Evolutionary conservation across 192 early-diverging fungal species (phyloP), one percentile per base, ranked within the genome.

Genomic region (Diversispora epigaea): DNA sequence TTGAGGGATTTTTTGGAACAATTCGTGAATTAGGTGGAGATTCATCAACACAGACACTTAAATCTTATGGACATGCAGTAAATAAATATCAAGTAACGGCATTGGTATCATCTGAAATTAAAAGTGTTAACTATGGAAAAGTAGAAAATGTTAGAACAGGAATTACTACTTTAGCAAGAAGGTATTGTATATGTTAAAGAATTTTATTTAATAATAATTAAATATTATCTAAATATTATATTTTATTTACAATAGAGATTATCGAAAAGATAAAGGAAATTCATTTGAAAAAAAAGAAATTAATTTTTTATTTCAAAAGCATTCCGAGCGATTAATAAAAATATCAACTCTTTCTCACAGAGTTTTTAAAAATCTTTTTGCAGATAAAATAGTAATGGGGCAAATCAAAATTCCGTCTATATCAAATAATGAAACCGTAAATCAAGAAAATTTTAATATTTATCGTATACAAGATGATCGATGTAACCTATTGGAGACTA

Each of bases 181-280:
- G 52, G 52, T 32, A 2, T 32, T 32, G 2, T n/a, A n/a, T 55
- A 6, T n/a, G 6, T 55, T n/a, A 55, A 55, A 6, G n/a, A n/a
- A n/a, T n/a, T 55, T 55, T 55, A n/a, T n/a, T n/a, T 55, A 15
- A 55, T 55, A 15, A 55, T 55, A 55, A 15, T n/a, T 55, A n/a
- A 55, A 9, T n/a, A n/a, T 14, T n/a, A 55, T 55, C 15, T 6
- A 55, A n/a, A n/a, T n/a, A 55, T 55, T 15, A n/a, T n/a, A 55
- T 55, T 55, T 55, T n/a, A 55, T 55, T n/a, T 55, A 55, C 19
- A 50, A 50, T 50, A 50, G 15, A 50, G 49, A 50, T 50, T 50
- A 50, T 15, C 49, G 15, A 50, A 50, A 50, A 50, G 49, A 50
- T 50, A 50, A 50, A 50, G 3, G 3, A 9, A 50, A 2, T 12